These are phyloP conservation scores for Penicillium rolfsii DNA, from an alignment of 2,329 filamentous ascomycete genomes.

Conservation along the genomic window DNA sequence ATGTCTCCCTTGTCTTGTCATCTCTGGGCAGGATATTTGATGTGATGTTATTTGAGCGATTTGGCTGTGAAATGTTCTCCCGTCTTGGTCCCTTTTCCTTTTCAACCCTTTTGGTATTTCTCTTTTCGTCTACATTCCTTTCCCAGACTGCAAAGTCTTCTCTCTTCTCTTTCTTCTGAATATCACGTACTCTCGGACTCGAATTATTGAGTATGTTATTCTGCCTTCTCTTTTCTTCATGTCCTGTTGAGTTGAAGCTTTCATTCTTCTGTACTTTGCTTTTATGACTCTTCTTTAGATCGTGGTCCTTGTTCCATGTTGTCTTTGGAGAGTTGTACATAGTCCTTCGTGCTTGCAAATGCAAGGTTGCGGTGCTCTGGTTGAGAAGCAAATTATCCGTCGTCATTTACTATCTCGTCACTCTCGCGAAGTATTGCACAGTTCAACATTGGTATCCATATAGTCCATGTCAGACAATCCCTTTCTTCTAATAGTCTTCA, in stretches of 20 bases:
- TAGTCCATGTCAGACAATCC: not conserved
- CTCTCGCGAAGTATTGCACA: too few species aligned
- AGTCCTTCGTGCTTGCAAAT: conserved; percentile 14
- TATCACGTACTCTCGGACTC: not conserved
- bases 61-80: conserved; percentile 5
- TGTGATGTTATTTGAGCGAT: conserved; percentile 6
- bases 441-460: not conserved
- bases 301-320: not conserved
- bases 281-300: conserved; percentile 1
- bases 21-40: not conserved
- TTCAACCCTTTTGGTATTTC: not conserved
- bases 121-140: not conserved
- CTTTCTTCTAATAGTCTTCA: not conserved
- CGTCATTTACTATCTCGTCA: not conserved
- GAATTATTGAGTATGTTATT: not conserved
- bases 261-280: conserved; percentile 8
- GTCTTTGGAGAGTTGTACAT: conserved; percentile 20
- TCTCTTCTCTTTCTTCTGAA: conserved; percentile 2
- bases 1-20: not conserved
- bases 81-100: conserved; percentile 10
- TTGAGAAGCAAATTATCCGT: not conserved
- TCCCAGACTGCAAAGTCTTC: conserved; percentile 1
- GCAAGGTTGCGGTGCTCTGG: conserved; percentile 10
- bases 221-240: conserved; percentile 2
- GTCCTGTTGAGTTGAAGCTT: conserved; percentile 9